These are phyloP conservation scores for Teunomyces gatunensis DNA, from an alignment of 805 yeast species.

Conservation along the genomic window DNA sequence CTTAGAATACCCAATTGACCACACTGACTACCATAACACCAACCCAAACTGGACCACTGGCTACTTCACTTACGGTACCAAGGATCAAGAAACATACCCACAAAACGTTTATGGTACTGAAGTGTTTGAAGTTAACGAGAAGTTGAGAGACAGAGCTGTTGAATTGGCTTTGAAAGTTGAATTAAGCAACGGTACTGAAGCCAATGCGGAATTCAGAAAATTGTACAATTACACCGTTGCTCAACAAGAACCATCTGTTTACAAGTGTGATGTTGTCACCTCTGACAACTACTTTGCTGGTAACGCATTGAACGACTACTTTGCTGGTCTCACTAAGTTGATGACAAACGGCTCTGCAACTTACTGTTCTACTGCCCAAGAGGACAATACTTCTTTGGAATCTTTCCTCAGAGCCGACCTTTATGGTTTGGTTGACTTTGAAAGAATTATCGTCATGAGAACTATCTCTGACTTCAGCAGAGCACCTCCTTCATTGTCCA, in stretches of 20 bases:
- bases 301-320: constrained; percentile 47
- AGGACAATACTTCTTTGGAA: constrained; percentile 65
- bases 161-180: constrained; percentile 46
- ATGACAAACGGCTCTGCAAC: constrained; percentile 58
- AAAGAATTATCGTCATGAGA: constrained; percentile 59
- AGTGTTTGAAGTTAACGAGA: constrained; percentile 59
- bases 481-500: constrained; percentile 45
- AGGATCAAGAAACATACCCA: constrained; percentile 50
- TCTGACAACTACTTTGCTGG: constrained; percentile 63
- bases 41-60: constrained; percentile 57
- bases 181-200: constrained; percentile 45
- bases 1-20: constrained; percentile 56
- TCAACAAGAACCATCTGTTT: constrained; percentile 42
- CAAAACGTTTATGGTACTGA: constrained; percentile 59
- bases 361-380: constrained; percentile 64
- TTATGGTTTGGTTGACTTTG: constrained; percentile 54
- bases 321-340: constrained; percentile 44
- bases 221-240: constrained; percentile 51
- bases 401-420: constrained; percentile 53
- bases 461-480: constrained; percentile 58
- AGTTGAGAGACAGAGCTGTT: constrained; percentile 56
- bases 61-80: constrained; percentile 55
- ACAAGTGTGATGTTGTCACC: constrained; percentile 58
- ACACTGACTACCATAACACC: constrained; percentile 28
- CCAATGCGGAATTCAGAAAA: constrained; percentile 45